Evolutionary conservation across 2,329 filamentous ascomycete species (phyloP).

Genomic region (Xylaria digitata): DNA sequence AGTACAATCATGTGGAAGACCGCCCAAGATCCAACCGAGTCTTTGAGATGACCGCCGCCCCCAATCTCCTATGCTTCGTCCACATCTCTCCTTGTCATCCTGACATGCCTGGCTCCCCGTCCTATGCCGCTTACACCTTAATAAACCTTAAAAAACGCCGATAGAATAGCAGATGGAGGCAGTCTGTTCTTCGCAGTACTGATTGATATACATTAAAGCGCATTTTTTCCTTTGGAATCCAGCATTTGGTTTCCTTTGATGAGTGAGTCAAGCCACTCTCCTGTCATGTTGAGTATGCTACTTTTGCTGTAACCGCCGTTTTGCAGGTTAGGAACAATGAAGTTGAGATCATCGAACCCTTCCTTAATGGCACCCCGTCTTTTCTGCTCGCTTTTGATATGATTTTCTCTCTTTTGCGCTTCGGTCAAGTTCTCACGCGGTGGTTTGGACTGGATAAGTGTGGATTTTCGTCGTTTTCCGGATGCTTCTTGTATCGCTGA

Average conservation of each 20-base stretch:
- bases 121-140: conserved; percentile 5
- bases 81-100: conserved; percentile 11
- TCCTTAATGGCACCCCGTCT: conserved; percentile 76
- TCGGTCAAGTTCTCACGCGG: conserved; percentile 81
- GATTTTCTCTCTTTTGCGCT: conserved; percentile 84
- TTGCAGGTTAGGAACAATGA: conserved; percentile 78
- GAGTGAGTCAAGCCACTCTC: conserved; percentile 81
- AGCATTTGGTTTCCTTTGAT: conserved; percentile 74
- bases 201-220: conserved; percentile 7
- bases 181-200: not conserved
- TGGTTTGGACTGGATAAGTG: conserved; percentile 61
- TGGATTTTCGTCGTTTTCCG: conserved; percentile 64
- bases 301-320: conserved; percentile 86
- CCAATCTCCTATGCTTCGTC: not conserved
- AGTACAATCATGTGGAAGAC: conserved; percentile 6
- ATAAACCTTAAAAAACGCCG: conserved; percentile 15
- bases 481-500: conserved; percentile 52
- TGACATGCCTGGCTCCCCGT: conserved; percentile 13
- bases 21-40: conserved; percentile 17
- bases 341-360: conserved; percentile 83
- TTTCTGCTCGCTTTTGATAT: conserved; percentile 70
- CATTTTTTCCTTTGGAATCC: conserved; percentile 46
- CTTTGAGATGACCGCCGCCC: not conserved
- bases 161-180: conserved; percentile 16
- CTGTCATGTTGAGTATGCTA: conserved; percentile 78